These are phyloP conservation scores for Monosporozyma aerobia DNA, from an alignment of 805 yeast species.

Conservation along the genomic window DNA sequence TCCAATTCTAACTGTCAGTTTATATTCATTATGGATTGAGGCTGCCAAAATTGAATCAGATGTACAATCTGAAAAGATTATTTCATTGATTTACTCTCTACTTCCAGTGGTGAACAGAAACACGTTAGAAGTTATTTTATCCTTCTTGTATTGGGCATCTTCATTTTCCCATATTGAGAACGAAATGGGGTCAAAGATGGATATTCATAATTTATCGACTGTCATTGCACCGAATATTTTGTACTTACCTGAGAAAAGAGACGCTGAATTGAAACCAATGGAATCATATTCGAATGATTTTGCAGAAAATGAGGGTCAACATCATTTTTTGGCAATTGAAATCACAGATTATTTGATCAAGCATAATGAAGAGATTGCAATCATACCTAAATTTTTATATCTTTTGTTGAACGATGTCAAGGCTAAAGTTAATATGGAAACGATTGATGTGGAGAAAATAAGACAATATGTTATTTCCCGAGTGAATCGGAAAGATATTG, in stretches of 20 bases:
- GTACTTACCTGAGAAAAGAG: slow-evolving; percentile 30
- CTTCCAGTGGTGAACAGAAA: slow-evolving; percentile 78
- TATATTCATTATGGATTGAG: slow-evolving; percentile 72
- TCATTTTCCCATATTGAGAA: slow-evolving; percentile 91
- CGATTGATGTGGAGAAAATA: slow-evolving; percentile 13
- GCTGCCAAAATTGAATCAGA: slow-evolving; percentile 48
- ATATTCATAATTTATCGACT: slow-evolving; percentile 86
- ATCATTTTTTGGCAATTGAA: slow-evolving; percentile 83
- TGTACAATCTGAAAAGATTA: slow-evolving; percentile 38
- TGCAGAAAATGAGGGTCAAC: slow-evolving; percentile 47
- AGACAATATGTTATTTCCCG: slow-evolving; percentile 11
- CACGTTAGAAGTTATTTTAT: slow-evolving; percentile 72
- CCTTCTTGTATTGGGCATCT: slow-evolving; percentile 89
- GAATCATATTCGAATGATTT: slow-evolving; percentile 31
- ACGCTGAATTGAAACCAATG: slow-evolving; percentile 16
- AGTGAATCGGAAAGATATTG: slow-evolving; percentile 10
- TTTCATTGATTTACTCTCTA: slow-evolving; percentile 62
- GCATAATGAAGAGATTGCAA: slow-evolving; percentile 66
- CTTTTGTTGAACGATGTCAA: slow-evolving; percentile 36
- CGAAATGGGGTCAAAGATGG: slow-evolving; percentile 91
- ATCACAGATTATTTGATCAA: slow-evolving; percentile 78
- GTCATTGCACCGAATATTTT: slow-evolving; percentile 90
- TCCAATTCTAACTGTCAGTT: slow-evolving; percentile 68
- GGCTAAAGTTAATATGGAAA: slow-evolving; percentile 1
- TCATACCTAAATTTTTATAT: slow-evolving; percentile 61